Evolutionary conservation across 352 stramenopile genomes (phyloP).

Genomic region (Phytophthora cactorum): DNA sequence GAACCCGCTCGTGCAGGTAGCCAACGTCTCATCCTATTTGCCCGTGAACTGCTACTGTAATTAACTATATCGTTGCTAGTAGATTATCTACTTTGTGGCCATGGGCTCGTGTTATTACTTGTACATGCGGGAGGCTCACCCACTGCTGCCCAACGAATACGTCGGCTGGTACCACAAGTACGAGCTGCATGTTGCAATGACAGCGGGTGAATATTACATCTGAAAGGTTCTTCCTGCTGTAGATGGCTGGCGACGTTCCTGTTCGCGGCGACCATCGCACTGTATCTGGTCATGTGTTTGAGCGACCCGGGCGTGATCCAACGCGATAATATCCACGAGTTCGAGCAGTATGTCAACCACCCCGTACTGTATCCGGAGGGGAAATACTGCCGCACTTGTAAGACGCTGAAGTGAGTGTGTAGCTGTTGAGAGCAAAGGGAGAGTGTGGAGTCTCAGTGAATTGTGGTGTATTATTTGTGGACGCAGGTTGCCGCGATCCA

Average conservation of each 20-base stretch:
- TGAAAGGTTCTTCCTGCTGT: not conserved
- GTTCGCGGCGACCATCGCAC: constrained; percentile 58
- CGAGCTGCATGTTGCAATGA: not conserved
- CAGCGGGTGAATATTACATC: not conserved
- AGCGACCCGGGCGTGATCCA: constrained; percentile 82
- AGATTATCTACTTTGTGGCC: constrained; percentile 82
- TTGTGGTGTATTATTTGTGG: constrained; percentile 1
- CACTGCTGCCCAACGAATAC: constrained; percentile 68
- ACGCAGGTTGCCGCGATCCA: constrained; percentile 80
- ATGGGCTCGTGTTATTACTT: constrained; percentile 73
- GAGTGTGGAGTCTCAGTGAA: not conserved
- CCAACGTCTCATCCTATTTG: not conserved
- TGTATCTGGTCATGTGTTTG: constrained; percentile 78
- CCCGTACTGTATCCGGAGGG: constrained; percentile 78
- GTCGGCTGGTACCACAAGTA: constrained; percentile 71
- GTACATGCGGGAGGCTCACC: constrained; percentile 73
- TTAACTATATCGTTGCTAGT: constrained; percentile 7
- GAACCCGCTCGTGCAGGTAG: constrained; percentile 76
- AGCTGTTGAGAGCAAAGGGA: not conserved
- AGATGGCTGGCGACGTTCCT: constrained; percentile 58
- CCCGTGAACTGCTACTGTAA: not conserved
- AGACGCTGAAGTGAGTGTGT: constrained; percentile 75
- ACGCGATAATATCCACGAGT: constrained; percentile 48
- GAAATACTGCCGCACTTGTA: constrained; percentile 90
- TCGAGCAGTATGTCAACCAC: constrained; percentile 77